phyloP scores from a whole-genome alignment of 176 grass and related monocot genomes.

The Dactylis glomerata region DNA sequence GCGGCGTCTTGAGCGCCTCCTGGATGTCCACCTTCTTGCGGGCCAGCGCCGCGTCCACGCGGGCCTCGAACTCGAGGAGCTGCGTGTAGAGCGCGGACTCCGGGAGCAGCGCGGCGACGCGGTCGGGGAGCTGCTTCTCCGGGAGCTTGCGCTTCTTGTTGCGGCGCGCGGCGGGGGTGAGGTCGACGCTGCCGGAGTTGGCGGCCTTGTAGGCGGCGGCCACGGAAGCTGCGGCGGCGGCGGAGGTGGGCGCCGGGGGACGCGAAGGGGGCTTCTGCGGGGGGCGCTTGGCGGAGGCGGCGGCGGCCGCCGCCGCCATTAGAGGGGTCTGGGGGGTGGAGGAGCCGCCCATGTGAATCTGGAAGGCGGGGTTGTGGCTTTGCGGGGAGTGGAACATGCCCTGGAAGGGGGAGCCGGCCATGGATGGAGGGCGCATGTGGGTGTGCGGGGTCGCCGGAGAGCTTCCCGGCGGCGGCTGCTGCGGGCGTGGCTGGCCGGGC shows the following conservation, averaged over 20 bases:
- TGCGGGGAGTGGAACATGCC: slow-evolving; percentile 66
- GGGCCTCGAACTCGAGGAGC: slow-evolving; percentile 90
- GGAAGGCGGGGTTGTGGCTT: slow-evolving; percentile 69
- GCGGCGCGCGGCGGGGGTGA: slow-evolving; percentile 68
- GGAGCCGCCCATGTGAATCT: slow-evolving; percentile 66
- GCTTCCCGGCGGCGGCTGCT: slow-evolving; percentile 29
- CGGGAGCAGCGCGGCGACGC: slow-evolving; percentile 75
- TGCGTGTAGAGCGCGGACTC: slow-evolving; percentile 95
- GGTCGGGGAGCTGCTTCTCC: slow-evolving; percentile 90
- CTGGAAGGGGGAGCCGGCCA: slow-evolving; percentile 54
- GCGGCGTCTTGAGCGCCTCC: slow-evolving; percentile 76
- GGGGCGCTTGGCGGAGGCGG: slow-evolving; percentile 56
- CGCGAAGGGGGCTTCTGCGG: slow-evolving; percentile 67
- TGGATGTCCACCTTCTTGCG: slow-evolving; percentile 95
- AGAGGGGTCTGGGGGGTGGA: slow-evolving; percentile 36
- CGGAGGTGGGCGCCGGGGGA: slow-evolving; percentile 27
- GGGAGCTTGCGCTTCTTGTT: slow-evolving; percentile 94
- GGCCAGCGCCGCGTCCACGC: slow-evolving; percentile 71
- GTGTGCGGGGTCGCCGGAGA: slow-evolving; percentile 48
- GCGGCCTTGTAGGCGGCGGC: slow-evolving; percentile 40
- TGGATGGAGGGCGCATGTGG: slow-evolving; percentile 62
- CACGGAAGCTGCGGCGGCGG: slow-evolving; percentile 24
- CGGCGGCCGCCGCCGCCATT: slow-evolving; percentile 27
- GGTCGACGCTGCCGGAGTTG: slow-evolving; percentile 44
- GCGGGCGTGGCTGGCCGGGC: slow-evolving; percentile 25